These are phyloP conservation scores for Vitis rotundifolia DNA, from an alignment of 164 flowering plant genomes.

Conservation along the genomic window DNA sequence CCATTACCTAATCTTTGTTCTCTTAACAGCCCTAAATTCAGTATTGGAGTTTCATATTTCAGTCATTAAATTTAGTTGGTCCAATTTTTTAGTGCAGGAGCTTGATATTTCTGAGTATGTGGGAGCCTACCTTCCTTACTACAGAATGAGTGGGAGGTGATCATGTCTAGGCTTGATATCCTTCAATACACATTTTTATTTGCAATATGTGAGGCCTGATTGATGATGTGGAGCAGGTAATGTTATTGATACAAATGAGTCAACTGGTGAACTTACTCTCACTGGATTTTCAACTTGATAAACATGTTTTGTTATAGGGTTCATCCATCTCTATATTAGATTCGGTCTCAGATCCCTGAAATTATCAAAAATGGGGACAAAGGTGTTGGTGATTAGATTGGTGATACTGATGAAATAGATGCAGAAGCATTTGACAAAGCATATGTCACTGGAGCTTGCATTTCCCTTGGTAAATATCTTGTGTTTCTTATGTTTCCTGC, in stretches of 20 bases:
- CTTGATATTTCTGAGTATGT: too few species aligned
- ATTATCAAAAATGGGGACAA: constrained; percentile 56
- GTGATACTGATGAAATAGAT: constrained; percentile 70
- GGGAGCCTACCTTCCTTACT: constrained; percentile 1
- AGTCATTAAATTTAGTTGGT: too few species aligned
- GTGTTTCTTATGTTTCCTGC: not conserved
- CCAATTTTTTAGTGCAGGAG: too few species aligned
- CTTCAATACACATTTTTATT: constrained; percentile 71
- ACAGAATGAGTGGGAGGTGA: constrained; percentile 83
- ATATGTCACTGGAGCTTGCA: constrained; percentile 89
- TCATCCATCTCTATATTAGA: constrained; percentile 75
- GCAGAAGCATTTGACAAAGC: constrained; percentile 78
- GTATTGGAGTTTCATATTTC: too few species aligned
- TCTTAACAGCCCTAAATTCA: too few species aligned
- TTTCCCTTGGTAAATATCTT: constrained; percentile 70
- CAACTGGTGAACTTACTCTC: not conserved
- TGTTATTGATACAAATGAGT: constrained; percentile 7
- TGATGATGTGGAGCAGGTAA: constrained; percentile 97
- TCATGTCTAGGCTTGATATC: constrained; percentile 68
- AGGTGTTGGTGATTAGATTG: constrained; percentile 48
- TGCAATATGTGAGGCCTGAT: constrained; percentile 97
- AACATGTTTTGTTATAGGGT: constrained; percentile 45
- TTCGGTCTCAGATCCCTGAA: constrained; percentile 81
- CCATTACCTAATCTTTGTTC: too few species aligned
- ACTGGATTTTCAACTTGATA: constrained; percentile 7